Evolutionary conservation across 768 basidiomycete species (phyloP), one percentile per base, ranked within the genome.

Genomic region (Antrodiella citrinella): DNA sequence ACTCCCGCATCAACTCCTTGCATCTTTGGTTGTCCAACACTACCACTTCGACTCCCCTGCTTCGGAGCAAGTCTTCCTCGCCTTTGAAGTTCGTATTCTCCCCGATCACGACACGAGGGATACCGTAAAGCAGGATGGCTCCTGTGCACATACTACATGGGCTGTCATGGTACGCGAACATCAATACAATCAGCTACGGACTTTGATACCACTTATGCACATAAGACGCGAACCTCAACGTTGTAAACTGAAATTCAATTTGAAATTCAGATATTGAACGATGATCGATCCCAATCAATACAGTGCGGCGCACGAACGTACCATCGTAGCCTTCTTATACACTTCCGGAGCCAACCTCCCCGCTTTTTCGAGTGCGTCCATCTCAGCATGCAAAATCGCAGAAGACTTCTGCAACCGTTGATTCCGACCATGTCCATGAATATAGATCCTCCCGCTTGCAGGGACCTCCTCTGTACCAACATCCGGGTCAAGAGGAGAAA

Each of bases 121-220:
- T 82, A 43, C 75, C 75, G 64, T 81, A 83, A 9, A 83, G 67
- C n/a, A 80, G 51, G 21, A 81, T 76, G 1, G 81, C 75, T 5
- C 81, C 82, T 1, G 75, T 72, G 57, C 83, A 84, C 83, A 84
- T 82, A 47, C 67, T 72, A 57, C 83, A 84, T 2, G 83, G 84
- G 41, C 77, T 78, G 21, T 57, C 54, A 9, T 53, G 58, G 15
- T 35, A 35, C n/a, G n/a, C n/a, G n/a, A n/a, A n/a, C n/a, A n/a
- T n/a, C n/a, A n/a, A n/a, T n/a, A n/a, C n/a, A n/a, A n/a, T n/a
- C n/a, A n/a, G n/a, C n/a, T n/a, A n/a, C n/a, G n/a, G n/a, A n/a
- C n/a, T n/a, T n/a, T n/a, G n/a, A n/a, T n/a, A n/a, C n/a, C n/a
- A n/a, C n/a, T n/a, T n/a, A n/a, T n/a, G n/a, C n/a, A n/a, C n/a